phyloP scores from a whole-genome alignment of 257 asterid genomes.

The Nicotiana sylvestris region DNA sequence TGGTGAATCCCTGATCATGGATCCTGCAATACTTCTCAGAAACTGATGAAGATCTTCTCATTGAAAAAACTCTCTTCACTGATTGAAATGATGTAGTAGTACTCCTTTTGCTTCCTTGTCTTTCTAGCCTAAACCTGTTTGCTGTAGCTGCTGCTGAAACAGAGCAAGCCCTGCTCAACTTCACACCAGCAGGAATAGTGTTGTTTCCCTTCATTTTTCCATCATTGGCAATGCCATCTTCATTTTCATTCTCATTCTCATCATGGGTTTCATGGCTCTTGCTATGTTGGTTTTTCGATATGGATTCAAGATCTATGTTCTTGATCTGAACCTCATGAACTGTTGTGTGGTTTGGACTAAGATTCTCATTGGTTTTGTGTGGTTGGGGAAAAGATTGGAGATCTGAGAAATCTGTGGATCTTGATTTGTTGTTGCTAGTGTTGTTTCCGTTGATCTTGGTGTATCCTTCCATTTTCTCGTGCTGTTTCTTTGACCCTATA shows the following conservation, averaged over 20 bases:
- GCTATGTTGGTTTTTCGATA: background rate
- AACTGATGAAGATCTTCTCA: slow-evolving; percentile 43
- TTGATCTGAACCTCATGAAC: background rate
- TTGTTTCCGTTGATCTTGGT: slow-evolving; percentile 23
- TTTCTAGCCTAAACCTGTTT: slow-evolving; percentile 11
- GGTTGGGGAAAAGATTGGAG: slow-evolving; percentile 13
- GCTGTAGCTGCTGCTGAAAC: slow-evolving; percentile 22
- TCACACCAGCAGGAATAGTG: background rate
- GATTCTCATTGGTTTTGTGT: slow-evolving; percentile 9
- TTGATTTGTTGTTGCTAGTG: slow-evolving; percentile 14
- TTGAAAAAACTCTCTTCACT: slow-evolving; percentile 34
- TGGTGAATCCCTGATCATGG: slow-evolving; percentile 32
- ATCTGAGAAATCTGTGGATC: slow-evolving; percentile 29
- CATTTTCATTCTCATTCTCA: slow-evolving; percentile 13
- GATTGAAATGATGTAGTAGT: slow-evolving; percentile 18
- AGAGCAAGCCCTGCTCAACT: slow-evolving; percentile 25
- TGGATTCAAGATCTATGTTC: background rate
- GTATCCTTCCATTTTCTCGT: slow-evolving; percentile 25
- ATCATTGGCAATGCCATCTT: background rate
- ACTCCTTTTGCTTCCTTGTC: slow-evolving; percentile 6
- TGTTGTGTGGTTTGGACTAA: slow-evolving; percentile 6
- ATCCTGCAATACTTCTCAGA: slow-evolving; percentile 50
- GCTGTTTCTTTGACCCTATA: background rate
- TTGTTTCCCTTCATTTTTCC: background rate
- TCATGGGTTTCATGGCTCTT: slow-evolving; percentile 6